A percentile compares a stretch with the other conserved stretches of the same genome.
phyloP scores from a whole-genome alignment of 78 protist genomes.

The Polysphondylium violaceum region DNA sequence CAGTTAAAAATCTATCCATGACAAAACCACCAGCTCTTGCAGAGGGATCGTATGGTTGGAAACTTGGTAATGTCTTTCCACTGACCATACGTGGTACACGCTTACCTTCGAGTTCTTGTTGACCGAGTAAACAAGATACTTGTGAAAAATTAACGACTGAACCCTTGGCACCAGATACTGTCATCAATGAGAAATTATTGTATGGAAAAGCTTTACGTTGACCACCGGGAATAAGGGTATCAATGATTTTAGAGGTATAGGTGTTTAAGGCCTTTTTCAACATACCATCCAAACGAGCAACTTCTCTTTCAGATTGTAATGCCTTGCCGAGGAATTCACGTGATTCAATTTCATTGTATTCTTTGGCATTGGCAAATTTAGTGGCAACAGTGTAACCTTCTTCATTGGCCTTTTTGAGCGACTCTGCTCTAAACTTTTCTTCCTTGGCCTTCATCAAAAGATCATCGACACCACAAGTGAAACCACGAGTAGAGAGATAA shows the following conservation, averaged over 20 bases:
- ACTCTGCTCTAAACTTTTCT: slow-evolving; percentile 30
- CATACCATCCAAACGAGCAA: slow-evolving; percentile 79
- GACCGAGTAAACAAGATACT: slow-evolving; percentile 98
- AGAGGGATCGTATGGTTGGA: slow-evolving; percentile 87
- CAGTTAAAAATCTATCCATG: slow-evolving; percentile 98
- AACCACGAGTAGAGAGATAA: slow-evolving; percentile 92
- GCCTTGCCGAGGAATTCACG: slow-evolving; percentile 15
- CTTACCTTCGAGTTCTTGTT: slow-evolving; percentile 96
- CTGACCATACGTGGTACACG: slow-evolving; percentile 97
- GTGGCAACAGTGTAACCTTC: slow-evolving; percentile 59
- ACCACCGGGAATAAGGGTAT: slow-evolving; percentile 92
- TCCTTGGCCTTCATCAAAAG: slow-evolving; percentile 83
- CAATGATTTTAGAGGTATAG: slow-evolving; percentile 88
- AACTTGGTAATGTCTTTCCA: slow-evolving; percentile 97
- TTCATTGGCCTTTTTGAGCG: slow-evolving; percentile 59
- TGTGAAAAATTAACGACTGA: slow-evolving; percentile 96
- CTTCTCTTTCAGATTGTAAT: slow-evolving; percentile 47
- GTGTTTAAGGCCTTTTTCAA: slow-evolving; percentile 65
- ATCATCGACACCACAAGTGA: slow-evolving; percentile 97
- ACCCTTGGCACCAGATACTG: slow-evolving; percentile 99
- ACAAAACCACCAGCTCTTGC: slow-evolving; percentile 97
- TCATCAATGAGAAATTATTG: slow-evolving; percentile 97
- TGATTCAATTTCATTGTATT: not conserved
- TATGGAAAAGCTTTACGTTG: slow-evolving; percentile 92
- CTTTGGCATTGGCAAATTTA: slow-evolving; percentile 29